Evolutionary conservation across 371 early-diverging fungal species (phyloP), one percentile per base, ranked within the genome.

Genomic region (Agmasoma carcini): DNA sequence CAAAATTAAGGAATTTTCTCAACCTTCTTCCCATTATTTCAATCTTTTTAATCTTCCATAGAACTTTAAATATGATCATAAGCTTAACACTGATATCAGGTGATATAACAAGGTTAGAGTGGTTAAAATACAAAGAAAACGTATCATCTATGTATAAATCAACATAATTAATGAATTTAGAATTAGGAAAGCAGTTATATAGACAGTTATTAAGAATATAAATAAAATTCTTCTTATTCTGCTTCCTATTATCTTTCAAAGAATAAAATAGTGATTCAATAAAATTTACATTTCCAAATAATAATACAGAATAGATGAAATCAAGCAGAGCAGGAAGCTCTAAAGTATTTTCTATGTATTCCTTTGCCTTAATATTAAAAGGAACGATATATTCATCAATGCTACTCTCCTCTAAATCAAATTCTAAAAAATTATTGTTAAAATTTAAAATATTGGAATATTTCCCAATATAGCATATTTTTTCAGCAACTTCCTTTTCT

Each of bases 251-350:
- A 11, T 66, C 52, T 37, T 63, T 63, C 12, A 73, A 20, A 31
- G 37, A 52, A 12, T 45, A 23, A 37, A 68, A 49, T 15, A 73
- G 49, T 3, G 37, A 54, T 55, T 68, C 56, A n/a, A 61, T 61
- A 54, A 73, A 73, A 46, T 73, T 70, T 23, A 37, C 30, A 47
- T 70, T 59, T 7, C 61, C 52, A 37, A 62, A 51, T 27, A 73
- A 61, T 59, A 73, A 73, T 2, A 61, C 34, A 14, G 59, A 40
- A 38, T 59, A 40, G 23, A 63, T 54, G 27, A 47, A 55, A 19
- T 59, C 44, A 14, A 69, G 36, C 26, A 63, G 59, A 19, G 51
- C 51, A 14, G 19, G n/a, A 12, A 63, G 50, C 1, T 61, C 30
- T 22, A 44, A 19, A 1, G 23, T 11, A 19, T 38, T 29, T 22